These are phyloP conservation scores for Liriodendron chinense DNA, from an alignment of 164 flowering plant species.

Conservation along the genomic window DNA sequence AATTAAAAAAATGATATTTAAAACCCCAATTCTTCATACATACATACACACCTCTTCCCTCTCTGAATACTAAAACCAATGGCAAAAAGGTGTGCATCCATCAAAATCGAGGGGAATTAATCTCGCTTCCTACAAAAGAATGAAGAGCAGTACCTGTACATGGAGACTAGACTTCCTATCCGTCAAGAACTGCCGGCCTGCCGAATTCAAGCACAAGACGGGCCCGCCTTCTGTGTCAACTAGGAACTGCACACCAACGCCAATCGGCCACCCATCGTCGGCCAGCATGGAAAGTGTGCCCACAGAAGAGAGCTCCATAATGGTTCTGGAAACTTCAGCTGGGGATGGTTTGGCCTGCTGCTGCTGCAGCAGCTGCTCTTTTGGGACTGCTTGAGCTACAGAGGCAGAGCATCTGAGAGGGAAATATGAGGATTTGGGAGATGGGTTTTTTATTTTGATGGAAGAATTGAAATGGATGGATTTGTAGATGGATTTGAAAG, in stretches of 20 bases:
- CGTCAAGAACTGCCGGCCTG: conserved; percentile 22
- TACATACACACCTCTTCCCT: not conserved
- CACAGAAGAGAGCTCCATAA: conserved; percentile 69
- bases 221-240: conserved; percentile 75
- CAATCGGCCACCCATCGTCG: conserved; percentile 74
- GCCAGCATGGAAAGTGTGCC: conserved; percentile 73
- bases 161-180: conserved; percentile 64
- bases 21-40: not conserved
- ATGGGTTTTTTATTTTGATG: conserved; percentile 27
- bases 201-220: conserved; percentile 51
- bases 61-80: not conserved
- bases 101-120: not conserved
- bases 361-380: conserved; percentile 17
- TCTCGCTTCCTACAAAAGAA: not conserved
- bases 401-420: conserved; percentile 62
- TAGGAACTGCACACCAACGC: conserved; percentile 68
- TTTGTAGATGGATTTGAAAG: conserved; percentile 12
- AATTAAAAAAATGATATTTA: too few relatives aligned
- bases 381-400: conserved; percentile 29
- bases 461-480: conserved; percentile 17
- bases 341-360: conserved; percentile 54
- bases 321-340: conserved; percentile 84
- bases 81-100: not conserved
- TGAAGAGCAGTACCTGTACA: conserved; percentile 61
- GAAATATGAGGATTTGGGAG: conserved; percentile 19